Base-by-base conservation (phyloP, 1,139 yeast genomes). In the Waltiozyma sp. region DNA sequence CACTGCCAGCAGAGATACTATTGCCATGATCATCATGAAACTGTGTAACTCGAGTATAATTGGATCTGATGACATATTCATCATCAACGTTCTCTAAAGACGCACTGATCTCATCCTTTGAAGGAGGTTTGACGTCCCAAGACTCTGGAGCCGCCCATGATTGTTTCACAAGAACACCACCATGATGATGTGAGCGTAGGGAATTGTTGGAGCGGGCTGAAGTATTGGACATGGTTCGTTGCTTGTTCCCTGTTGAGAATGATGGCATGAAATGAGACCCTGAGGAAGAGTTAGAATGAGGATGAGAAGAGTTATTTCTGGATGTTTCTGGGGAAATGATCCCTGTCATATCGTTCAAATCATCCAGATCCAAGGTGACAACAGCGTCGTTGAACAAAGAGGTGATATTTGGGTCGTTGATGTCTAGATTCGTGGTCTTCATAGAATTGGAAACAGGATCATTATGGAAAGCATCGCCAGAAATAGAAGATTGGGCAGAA, bases 141-240 rank as follows among this genome's bases (percentile, higher is more conserved):
- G 83, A 76, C 55, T 82, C 89, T 0, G 91, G 91, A 1, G 91
- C 84, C 34, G 68, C 69, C 91, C 91, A 66, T 2, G 50, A 77
- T 10, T 61, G 64, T 46, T 51, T 51, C 15, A 31, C 18, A 4
- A 31, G 11, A 3, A n/a, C 26, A 10, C 28, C 28, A 26, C 34
- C 34, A 37, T 37, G 40, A 41, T 28, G 39, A 31, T 23, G 13
- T 15, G 33, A 39, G 19, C 40, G 24, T 19, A 38, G 50, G 45
- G 28, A 26, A 26, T 26, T 26, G 28, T 13, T 13, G n/a, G 28
- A 26, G 10, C 28, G 28, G 10, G 28, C 13, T 26, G 28, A 26
- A 5, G 28, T 13, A 13, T 26, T 26, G 13, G 28, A 26, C 28
- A 11, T 26, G 14, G 28, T 26, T 11, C 28, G 7, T 26, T 26